A percentile compares a stretch with the other conserved stretches of the same genome.
Evolutionary conservation across 805 yeast species (phyloP).

Genomic region (Scheffersomyces ergatensis): DNA sequence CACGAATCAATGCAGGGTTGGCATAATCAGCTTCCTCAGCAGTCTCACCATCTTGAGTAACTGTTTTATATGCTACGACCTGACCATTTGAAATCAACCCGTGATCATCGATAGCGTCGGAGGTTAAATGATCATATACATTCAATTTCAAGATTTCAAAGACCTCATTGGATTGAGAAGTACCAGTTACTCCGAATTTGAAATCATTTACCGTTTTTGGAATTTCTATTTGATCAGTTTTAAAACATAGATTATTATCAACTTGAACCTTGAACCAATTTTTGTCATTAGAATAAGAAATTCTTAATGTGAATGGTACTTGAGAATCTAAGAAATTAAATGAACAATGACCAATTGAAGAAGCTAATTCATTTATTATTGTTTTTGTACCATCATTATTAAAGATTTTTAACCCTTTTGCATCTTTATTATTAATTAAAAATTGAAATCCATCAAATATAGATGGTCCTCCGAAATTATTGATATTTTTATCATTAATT

Average conservation of each 20-base stretch:
- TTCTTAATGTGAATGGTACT: slow-evolving; percentile 67
- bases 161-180: slow-evolving; percentile 43
- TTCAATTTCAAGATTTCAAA: slow-evolving; percentile 64
- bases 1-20: slow-evolving; percentile 16
- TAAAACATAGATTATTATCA: slow-evolving; percentile 69
- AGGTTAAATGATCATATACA: slow-evolving; percentile 51
- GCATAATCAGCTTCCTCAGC: slow-evolving; percentile 1
- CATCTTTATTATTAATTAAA: slow-evolving; percentile 48
- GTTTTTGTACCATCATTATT: slow-evolving; percentile 56
- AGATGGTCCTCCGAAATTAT: slow-evolving; percentile 53
- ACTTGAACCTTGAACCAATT: slow-evolving; percentile 61
- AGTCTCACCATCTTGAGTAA: slow-evolving; percentile 21
- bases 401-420: slow-evolving; percentile 55
- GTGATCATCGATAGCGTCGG: slow-evolving; percentile 58
- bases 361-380: slow-evolving; percentile 22
- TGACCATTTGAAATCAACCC: slow-evolving; percentile 45
- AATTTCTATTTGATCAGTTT: slow-evolving; percentile 53
- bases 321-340: slow-evolving; percentile 62
- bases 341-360: slow-evolving; percentile 55
- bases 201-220: slow-evolving; percentile 34
- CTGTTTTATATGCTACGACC: slow-evolving; percentile 35
- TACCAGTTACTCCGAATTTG: slow-evolving; percentile 55
- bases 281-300: slow-evolving; percentile 50
- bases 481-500: slow-evolving; percentile 15
- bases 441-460: slow-evolving; percentile 64